Base-by-base conservation (phyloP, 2,329 filamentous ascomycete genomes). In the Talaromyces marneffei region DNA sequence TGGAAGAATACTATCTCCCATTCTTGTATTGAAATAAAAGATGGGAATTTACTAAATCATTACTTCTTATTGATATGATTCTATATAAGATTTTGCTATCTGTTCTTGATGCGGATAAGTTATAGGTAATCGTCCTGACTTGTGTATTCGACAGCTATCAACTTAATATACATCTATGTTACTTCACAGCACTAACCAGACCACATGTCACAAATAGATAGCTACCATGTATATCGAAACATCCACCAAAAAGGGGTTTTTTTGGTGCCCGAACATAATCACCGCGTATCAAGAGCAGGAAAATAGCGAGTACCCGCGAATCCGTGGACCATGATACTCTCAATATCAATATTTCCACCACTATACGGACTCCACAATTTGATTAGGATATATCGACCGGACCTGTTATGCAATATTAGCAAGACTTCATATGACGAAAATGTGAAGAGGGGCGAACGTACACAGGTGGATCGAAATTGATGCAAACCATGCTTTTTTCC, bases 221-320 rank as follows among this genome's bases (percentile, higher is more conserved):
- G 25, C 25, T 6, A 16, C 10, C 52, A 37, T 37, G 25, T 35
- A 35, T 12, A n/a, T 54, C 20, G 3, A n/a, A 1, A 3, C 52
- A 1, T 27, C 14, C 23, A 10, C 25, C 2, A 20, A n/a, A 8
- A 48, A 48, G 44, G 25, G 16, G 2, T 20, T 29, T 16, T 16
- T n/a, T n/a, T n/a, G n/a, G n/a, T n/a, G 25, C 31, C 8, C 20
- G 31, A 54, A 23, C n/a, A 40, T 4, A 46, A 25, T 52, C 72
- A 90, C 65, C 84, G 79, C 66, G 88, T 71, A 48, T 88, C 82
- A 29, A 87, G 76, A 2, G 87, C 84, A 7, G 91, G 90, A 69
- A 95, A 94, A 74, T 87, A 96, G 63, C 92, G 84, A 9, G 90
- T 89, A 4, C 93, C 93, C 0, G 91, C 90, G 75, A 87, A 97